phyloP scores from a whole-genome alignment of 495 filamentous ascomycete species.

The Staphylotrichum tortipilum region DNA sequence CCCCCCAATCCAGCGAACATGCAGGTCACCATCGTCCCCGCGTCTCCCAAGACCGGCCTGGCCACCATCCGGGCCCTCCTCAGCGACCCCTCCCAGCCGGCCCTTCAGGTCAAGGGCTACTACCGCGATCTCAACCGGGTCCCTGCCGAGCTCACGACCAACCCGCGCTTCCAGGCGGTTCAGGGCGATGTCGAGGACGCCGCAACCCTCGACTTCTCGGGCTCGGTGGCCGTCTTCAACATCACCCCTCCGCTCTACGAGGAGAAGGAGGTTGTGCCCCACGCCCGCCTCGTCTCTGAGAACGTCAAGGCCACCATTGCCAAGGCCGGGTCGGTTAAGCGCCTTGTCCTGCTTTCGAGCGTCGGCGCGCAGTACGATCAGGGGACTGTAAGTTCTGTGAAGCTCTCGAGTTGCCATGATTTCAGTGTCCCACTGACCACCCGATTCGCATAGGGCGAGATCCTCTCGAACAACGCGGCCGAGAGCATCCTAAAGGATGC shows the following conservation, averaged over 20 bases:
- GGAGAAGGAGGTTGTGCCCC: constrained; percentile 7
- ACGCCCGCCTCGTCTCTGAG: constrained; percentile 9
- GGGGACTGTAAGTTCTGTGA: constrained; percentile 9
- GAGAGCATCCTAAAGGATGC: constrained; percentile 11
- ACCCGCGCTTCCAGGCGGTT: constrained; percentile 17
- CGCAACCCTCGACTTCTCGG: constrained; percentile 7
- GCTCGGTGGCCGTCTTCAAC: constrained; percentile 13
- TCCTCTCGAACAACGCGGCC: constrained; percentile 16
- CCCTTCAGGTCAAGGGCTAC: constrained; percentile 8
- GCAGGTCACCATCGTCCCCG: constrained; percentile 19
- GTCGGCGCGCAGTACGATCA: constrained; percentile 20
- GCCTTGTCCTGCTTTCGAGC: constrained; percentile 14
- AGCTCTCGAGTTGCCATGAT: neutral
- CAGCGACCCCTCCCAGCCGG: constrained; percentile 2
- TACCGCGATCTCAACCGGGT: constrained; percentile 18
- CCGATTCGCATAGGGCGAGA: constrained; percentile 14
- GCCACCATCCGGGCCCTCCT: constrained; percentile 21
- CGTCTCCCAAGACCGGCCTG: constrained; percentile 14
- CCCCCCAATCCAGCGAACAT: neutral
- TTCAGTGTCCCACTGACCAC: neutral
- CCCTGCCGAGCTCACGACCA: constrained; percentile 13
- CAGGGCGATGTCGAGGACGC: constrained; percentile 17
- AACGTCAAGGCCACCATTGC: constrained; percentile 16
- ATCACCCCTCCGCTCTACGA: constrained; percentile 16
- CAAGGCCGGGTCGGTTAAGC: constrained; percentile 13